These are phyloP conservation scores for Entelexis sorbosivorans DNA, from an alignment of 1,139 yeast genomes.

Conservation along the genomic window DNA sequence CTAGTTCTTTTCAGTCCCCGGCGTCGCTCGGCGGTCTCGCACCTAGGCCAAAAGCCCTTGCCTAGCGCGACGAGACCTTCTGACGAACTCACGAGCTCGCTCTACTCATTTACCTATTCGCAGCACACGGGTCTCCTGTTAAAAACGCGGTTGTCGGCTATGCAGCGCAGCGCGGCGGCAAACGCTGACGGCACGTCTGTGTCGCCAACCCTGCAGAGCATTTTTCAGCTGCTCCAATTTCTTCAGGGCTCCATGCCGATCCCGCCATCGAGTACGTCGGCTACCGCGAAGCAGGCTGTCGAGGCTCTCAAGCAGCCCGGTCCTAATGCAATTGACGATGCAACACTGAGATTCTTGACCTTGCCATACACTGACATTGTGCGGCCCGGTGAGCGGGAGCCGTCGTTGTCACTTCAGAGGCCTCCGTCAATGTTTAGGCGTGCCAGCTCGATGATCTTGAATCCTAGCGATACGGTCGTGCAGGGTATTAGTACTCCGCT, in stretches of 20 bases:
- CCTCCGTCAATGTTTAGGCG: conserved; percentile 14
- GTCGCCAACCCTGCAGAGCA: not conserved
- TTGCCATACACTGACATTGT: conserved; percentile 16
- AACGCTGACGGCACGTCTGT: conserved; percentile 2
- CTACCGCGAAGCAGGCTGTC: not conserved
- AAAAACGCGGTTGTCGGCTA: conserved; percentile 18
- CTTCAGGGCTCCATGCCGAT: not conserved
- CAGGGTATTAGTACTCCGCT: conserved; percentile 24
- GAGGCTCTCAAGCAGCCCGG: not conserved
- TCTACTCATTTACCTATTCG: conserved; percentile 21
- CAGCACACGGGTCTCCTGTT: conserved; percentile 18
- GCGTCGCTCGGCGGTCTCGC: not conserved
- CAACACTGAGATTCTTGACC: conserved; percentile 11
- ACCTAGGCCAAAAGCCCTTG: not conserved
- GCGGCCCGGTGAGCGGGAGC: conserved; percentile 3
- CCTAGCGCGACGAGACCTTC: not conserved
- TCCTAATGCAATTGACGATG: not conserved
- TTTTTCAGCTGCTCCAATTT: not conserved
- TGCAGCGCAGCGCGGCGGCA: conserved; percentile 20
- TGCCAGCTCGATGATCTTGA: conserved; percentile 18
- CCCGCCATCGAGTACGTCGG: not conserved
- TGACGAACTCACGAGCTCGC: conserved; percentile 7
- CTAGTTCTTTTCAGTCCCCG: conserved; percentile 1
- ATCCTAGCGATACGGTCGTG: not conserved
- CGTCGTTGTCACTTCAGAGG: not conserved